phyloP scores from a whole-genome alignment of 768 basidiomycete species.

The Rossbeevera mucosa region DNA sequence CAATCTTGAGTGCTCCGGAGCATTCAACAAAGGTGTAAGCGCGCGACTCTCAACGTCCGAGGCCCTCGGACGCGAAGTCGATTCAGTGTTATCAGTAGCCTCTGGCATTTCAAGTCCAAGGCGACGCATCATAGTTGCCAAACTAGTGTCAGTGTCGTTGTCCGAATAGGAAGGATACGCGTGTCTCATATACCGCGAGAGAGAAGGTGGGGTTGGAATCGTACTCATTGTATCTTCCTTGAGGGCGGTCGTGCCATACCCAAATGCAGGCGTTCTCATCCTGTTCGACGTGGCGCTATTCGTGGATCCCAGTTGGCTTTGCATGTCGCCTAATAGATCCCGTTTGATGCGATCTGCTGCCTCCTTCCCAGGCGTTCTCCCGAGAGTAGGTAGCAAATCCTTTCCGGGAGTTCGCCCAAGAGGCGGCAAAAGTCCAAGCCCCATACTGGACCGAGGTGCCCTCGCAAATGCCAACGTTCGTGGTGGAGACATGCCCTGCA shows the following conservation, averaged over 20 bases:
- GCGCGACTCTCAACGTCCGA: constrained; percentile 1
- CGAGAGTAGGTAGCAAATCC: constrained; percentile 40
- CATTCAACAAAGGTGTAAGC: constrained; percentile 11
- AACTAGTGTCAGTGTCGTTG: constrained; percentile 49
- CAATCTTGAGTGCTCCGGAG: constrained; percentile 22
- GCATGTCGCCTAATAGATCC: constrained; percentile 56
- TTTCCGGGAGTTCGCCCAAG: constrained; percentile 65
- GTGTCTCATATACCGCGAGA: constrained; percentile 57
- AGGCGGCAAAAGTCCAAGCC: constrained; percentile 31
- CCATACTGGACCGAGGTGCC: constrained; percentile 33
- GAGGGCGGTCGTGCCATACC: constrained; percentile 15
- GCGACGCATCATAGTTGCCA: constrained; percentile 68
- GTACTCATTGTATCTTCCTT: constrained; percentile 64
- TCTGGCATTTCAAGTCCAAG: constrained; percentile 47
- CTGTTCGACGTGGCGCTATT: constrained; percentile 13
- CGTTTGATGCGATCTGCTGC: constrained; percentile 66
- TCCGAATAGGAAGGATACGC: constrained; percentile 34
- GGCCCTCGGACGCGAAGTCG: constrained; percentile 7
- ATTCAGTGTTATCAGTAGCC: constrained; percentile 20
- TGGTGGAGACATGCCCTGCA: constrained; percentile 48
- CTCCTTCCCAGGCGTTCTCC: constrained; percentile 66
- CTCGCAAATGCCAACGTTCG: constrained; percentile 50
- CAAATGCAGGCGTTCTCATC: constrained; percentile 27
- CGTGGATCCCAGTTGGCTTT: constrained; percentile 30
- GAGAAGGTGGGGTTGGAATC: constrained; percentile 64